Conservation (phyloP, 2,329 filamentous ascomycete genomes). For the Colletotrichum phormii region DNA sequence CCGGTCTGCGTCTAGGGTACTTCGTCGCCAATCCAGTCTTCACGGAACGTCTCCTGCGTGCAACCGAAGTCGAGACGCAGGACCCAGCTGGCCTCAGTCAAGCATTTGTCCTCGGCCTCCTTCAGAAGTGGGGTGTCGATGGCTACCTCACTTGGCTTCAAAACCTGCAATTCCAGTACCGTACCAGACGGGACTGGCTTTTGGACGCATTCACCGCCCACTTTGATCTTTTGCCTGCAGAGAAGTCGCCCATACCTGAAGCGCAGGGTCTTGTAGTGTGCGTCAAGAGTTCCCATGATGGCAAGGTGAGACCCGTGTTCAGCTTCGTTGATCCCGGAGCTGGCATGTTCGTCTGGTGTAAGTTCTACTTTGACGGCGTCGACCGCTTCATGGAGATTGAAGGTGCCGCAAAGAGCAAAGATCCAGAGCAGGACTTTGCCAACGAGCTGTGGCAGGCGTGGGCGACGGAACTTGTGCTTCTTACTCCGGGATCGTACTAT, state of each 20-base stretch:
- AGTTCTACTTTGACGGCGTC: slow-evolving; percentile 42
- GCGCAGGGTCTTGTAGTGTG: slow-evolving; percentile 41
- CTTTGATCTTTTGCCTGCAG: slow-evolving; percentile 39
- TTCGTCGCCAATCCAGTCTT: slow-evolving; percentile 54
- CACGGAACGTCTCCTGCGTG: slow-evolving; percentile 44
- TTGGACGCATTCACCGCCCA: slow-evolving; percentile 61
- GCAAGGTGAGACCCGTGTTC: slow-evolving; percentile 40
- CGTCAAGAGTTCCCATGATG: slow-evolving; percentile 4
- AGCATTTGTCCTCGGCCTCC: slow-evolving; percentile 41
- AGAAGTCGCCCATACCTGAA: slow-evolving; percentile 31
- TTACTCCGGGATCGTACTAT: slow-evolving; percentile 47
- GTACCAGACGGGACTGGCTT: slow-evolving; percentile 72
- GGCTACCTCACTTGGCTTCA: slow-evolving; percentile 83
- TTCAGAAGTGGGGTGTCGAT: slow-evolving; percentile 76
- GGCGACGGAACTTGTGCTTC: slow-evolving; percentile 40
- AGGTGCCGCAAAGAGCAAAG: slow-evolving; percentile 1
- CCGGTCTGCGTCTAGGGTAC: slow-evolving; percentile 76
- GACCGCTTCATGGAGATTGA: slow-evolving; percentile 40
- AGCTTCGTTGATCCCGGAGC: slow-evolving; percentile 44
- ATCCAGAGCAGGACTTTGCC: slow-evolving; percentile 42
- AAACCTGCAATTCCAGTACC: slow-evolving; percentile 76
- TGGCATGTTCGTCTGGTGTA: slow-evolving; percentile 48
- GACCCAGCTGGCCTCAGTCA: slow-evolving; percentile 77
- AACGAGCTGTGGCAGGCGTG: slow-evolving; percentile 39
- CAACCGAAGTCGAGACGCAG: slow-evolving; percentile 67